Evolutionary conservation across 495 filamentous ascomycete species (phyloP).

Genomic region (Penicillium verhagenii): DNA sequence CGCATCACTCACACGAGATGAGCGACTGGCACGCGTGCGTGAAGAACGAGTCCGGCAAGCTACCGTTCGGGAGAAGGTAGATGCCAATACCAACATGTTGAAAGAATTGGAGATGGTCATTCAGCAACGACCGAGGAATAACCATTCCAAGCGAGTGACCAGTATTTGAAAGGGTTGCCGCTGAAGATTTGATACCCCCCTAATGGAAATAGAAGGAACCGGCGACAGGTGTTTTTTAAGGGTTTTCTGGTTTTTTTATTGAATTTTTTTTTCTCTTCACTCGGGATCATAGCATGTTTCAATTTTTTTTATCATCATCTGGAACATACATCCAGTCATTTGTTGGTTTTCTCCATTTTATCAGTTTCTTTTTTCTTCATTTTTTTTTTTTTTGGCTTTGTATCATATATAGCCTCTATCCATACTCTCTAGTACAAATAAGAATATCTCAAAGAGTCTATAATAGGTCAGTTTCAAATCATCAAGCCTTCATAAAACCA

Average conservation of each 20-base stretch:
- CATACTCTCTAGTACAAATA: not conserved
- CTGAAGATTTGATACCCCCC: constrained; percentile 36
- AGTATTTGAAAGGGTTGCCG: constrained; percentile 33
- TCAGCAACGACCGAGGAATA: constrained; percentile 63
- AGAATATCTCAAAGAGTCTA: not conserved
- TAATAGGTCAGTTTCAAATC: not conserved
- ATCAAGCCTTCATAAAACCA: not conserved
- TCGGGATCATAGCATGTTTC: not conserved
- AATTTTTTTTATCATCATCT: constrained; percentile 14
- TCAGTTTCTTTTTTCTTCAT: not conserved
- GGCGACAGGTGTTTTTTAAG: constrained; percentile 36
- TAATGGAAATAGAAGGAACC: constrained; percentile 38
- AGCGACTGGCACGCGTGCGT: constrained; percentile 83
- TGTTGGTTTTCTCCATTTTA: constrained; percentile 1
- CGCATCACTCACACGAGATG: constrained; percentile 76
- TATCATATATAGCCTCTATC: constrained; percentile 1
- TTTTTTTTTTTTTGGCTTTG: not conserved
- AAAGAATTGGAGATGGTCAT: constrained; percentile 89
- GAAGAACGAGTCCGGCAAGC: constrained; percentile 77
- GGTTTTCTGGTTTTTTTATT: constrained; percentile 12
- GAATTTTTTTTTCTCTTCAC: constrained; percentile 2
- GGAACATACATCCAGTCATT: constrained; percentile 1
- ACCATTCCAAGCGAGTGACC: constrained; percentile 48
- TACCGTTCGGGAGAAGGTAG: constrained; percentile 62
- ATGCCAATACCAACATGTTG: constrained; percentile 84